Evolutionary conservation across 2,329 filamentous ascomycete genomes (phyloP).

Genomic region (Diaporthe vaccinii): DNA sequence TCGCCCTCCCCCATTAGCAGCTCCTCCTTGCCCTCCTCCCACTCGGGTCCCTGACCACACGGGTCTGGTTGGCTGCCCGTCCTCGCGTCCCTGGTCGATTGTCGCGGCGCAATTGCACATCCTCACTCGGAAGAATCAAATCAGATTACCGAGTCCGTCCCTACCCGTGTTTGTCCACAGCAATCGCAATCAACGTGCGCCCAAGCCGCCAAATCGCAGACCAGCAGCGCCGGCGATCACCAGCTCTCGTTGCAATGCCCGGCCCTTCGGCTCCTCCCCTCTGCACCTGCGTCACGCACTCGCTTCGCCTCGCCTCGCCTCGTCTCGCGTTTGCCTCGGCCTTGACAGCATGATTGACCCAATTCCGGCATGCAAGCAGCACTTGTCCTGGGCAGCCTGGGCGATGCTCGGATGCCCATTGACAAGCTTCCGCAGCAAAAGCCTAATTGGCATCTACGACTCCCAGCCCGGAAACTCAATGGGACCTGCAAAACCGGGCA

Average conservation of each 20-base stretch:
- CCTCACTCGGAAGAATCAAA: constrained; percentile 30
- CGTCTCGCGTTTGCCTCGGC: constrained; percentile 14
- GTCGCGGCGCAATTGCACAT: constrained; percentile 27
- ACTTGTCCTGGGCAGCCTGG: neutral
- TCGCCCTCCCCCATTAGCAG: constrained; percentile 6
- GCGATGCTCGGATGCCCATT: constrained; percentile 10
- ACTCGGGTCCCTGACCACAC: constrained; percentile 7
- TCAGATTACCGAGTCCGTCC: constrained; percentile 32
- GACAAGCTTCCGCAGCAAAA: constrained; percentile 24
- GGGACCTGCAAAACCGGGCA: neutral
- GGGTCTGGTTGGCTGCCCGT: neutral
- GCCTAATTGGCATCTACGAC: constrained; percentile 14
- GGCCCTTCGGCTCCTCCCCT: constrained; percentile 10
- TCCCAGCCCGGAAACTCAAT: neutral
- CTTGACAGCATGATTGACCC: constrained; percentile 9
- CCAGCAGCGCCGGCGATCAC: constrained; percentile 18
- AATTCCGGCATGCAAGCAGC: neutral
- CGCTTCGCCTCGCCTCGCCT: constrained; percentile 27
- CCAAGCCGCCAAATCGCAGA: constrained; percentile 4
- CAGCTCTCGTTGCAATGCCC: constrained; percentile 2
- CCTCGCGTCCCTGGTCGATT: constrained; percentile 26
- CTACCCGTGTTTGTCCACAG: constrained; percentile 18
- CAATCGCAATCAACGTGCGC: constrained; percentile 28
- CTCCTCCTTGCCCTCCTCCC: constrained; percentile 15
- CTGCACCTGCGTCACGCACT: constrained; percentile 22